phyloP scores from a whole-genome alignment of 345 rosid genomes.

The Adansonia digitata region DNA sequence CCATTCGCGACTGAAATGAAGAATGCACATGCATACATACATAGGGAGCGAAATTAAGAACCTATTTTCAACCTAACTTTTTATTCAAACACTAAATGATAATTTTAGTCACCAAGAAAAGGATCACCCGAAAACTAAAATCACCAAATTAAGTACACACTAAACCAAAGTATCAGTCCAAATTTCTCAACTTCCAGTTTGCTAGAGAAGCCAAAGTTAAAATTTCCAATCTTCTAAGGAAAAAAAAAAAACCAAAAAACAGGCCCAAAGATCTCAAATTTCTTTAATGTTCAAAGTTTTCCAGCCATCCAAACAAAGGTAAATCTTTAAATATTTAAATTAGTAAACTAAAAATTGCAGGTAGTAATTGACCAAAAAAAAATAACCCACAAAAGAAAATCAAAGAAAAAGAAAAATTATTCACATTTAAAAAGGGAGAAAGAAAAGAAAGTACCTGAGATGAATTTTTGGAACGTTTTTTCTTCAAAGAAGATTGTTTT shows the following conservation, averaged over 20 bases:
- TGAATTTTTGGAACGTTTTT: slow-evolving; percentile 38
- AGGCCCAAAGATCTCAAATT: background rate
- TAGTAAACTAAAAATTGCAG: background rate
- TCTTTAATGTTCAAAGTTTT: background rate
- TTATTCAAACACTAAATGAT: background rate
- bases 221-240: background rate
- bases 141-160: background rate
- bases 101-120: background rate
- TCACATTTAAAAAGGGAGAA: background rate
- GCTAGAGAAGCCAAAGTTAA: background rate
- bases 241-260: background rate
- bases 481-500: slow-evolving; percentile 45
- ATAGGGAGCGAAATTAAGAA: slow-evolving; percentile 11
- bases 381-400: background rate
- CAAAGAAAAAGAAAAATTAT: background rate
- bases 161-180: background rate
- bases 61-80: background rate
- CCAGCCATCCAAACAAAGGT: background rate
- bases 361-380: background rate
- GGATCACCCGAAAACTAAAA: background rate
- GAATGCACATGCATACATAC: slow-evolving; percentile 9
- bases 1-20: slow-evolving; percentile 37
- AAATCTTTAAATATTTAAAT: slow-evolving; percentile 5
- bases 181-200: background rate
- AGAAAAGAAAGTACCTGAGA: slow-evolving; percentile 36